A percentile compares a stretch with the other conserved stretches of the same genome.
Evolutionary conservation across 495 filamentous ascomycete genomes (phyloP).

Genomic region (Penicillium silybi): DNA sequence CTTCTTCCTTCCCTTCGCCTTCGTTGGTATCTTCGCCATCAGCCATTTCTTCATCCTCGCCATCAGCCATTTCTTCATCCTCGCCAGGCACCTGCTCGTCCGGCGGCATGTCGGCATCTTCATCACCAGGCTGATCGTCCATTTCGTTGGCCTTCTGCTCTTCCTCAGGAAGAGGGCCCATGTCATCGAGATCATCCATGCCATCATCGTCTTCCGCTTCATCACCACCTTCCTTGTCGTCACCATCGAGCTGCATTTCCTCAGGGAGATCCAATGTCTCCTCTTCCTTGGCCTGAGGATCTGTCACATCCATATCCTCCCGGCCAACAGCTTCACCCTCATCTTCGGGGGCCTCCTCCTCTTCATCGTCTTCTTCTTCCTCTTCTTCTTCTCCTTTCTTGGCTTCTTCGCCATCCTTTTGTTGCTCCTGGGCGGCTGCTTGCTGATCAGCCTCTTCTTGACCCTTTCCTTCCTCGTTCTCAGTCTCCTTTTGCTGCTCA

Average conservation of each 20-base stretch:
- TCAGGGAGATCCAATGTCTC: conserved; percentile 63
- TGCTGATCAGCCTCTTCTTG: conserved; percentile 61
- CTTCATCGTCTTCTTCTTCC: conserved; percentile 52
- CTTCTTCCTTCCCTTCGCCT: conserved; percentile 51
- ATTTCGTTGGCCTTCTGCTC: conserved; percentile 34
- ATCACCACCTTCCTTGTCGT: conserved; percentile 59
- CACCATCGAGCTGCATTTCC: conserved; percentile 64
- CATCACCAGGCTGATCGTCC: conserved; percentile 34
- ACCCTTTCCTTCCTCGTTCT: conserved; percentile 67
- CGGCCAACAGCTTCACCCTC: conserved; percentile 59
- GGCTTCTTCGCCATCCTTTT: conserved; percentile 44
- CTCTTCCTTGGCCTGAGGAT: conserved; percentile 71
- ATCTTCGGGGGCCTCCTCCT: conserved; percentile 55
- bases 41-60: conserved; percentile 36
- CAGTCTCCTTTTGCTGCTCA: conserved; percentile 76
- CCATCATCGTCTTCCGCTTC: conserved; percentile 64
- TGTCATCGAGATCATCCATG: conserved; percentile 68
- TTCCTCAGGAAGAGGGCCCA: conserved; percentile 54
- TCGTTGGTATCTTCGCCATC: conserved; percentile 35
- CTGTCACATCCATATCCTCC: conserved; percentile 59
- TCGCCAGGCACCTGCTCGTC: conserved; percentile 33
- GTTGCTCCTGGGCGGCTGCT: conserved; percentile 55
- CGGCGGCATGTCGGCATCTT: conserved; percentile 37
- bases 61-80: conserved; percentile 36
- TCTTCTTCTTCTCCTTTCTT: conserved; percentile 46